These are phyloP conservation scores for Pleurotus pulmonarius DNA, from an alignment of 768 basidiomycete species.

Conservation along the genomic window DNA sequence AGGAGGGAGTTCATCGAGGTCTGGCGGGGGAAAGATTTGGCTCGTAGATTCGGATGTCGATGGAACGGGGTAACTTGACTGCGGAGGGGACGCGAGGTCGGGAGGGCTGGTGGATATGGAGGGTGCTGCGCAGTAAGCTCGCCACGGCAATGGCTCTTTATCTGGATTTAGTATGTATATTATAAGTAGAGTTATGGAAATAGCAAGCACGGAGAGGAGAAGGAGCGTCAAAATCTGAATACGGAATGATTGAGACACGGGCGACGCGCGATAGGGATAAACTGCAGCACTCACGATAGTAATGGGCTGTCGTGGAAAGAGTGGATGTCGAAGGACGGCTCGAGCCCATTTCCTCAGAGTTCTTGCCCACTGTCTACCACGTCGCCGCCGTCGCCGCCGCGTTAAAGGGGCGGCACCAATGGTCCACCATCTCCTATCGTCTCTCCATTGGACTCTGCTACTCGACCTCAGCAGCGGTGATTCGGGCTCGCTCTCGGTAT, in stretches of 20 bases:
- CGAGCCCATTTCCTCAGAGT: slow-evolving; percentile 51
- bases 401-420: slow-evolving; percentile 13
- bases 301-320: slow-evolving; percentile 76
- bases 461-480: slow-evolving; percentile 39
- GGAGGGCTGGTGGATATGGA: slow-evolving; percentile 42
- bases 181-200: slow-evolving; percentile 80
- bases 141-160: slow-evolving; percentile 92
- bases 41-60: slow-evolving; percentile 24
- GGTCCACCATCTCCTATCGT: slow-evolving; percentile 58
- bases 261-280: background rate
- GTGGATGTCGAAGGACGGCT: slow-evolving; percentile 61
- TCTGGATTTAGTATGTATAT: slow-evolving; percentile 95
- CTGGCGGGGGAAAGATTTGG: slow-evolving; percentile 63
- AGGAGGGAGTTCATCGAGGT: slow-evolving; percentile 74
- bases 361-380: slow-evolving; percentile 44
- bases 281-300: slow-evolving; percentile 61
- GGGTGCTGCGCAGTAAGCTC: slow-evolving; percentile 83
- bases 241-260: slow-evolving; percentile 10
- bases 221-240: slow-evolving; percentile 64
- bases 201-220: slow-evolving; percentile 75
- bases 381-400: slow-evolving; percentile 48
- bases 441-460: slow-evolving; percentile 35
- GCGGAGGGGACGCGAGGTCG: slow-evolving; percentile 30
- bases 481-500: slow-evolving; percentile 58
- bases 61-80: slow-evolving; percentile 37